Base-by-base conservation (phyloP, 176 grass and related monocot species). In the Typha latifolia region DNA sequence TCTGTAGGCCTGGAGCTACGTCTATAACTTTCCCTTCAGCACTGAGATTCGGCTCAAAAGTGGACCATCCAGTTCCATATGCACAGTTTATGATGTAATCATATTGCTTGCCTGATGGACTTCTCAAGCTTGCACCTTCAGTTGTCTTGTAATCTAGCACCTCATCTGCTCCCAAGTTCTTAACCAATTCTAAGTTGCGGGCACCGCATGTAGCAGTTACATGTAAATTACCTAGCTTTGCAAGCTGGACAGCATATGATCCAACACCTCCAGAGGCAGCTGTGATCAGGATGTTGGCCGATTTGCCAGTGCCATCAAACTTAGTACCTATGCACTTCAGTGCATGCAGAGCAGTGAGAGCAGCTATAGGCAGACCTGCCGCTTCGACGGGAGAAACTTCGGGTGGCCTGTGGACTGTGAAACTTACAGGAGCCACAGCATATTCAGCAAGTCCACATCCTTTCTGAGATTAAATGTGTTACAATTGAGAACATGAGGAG, bases 391-490 rank as follows among this genome's bases (percentile, higher is more conserved):
- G 31, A 13, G 77, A 75, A 20, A 86, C 80, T 49, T 71, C 69
- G 0, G 49, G 32, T 13, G 80, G 70, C 49, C 69, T 76, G 14
- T 68, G 57, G 59, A 78, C 82, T 0, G 86, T 84, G 20, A 81
- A 27, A n/a, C n/a, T 72, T 62, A 50, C 61, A 1, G 74, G 13
- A 24, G 80, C 74, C 49, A 86, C 74, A 12, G 74, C 74, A 4
- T 84, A 95, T 31, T 86, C 83, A 0, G 90, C 86, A 0, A 90
- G 69, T 12, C 86, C 90, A 59, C 83, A 77, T 67, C 80, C 86
- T 15, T 24, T 56, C 90, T 95, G 77, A 43, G 8, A 29, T 29
- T 29, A 29, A 29, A 29, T 29, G 27, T 29, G 27, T 29, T 29
- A 29, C 27, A 29, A 29, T 29, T 29, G 27, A 29, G 27, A 29